A percentile compares a stretch with the other conserved stretches of the same genome.
Evolutionary conservation across 305 asterid genomes (phyloP).

Genomic region (Plantago rigida): DNA sequence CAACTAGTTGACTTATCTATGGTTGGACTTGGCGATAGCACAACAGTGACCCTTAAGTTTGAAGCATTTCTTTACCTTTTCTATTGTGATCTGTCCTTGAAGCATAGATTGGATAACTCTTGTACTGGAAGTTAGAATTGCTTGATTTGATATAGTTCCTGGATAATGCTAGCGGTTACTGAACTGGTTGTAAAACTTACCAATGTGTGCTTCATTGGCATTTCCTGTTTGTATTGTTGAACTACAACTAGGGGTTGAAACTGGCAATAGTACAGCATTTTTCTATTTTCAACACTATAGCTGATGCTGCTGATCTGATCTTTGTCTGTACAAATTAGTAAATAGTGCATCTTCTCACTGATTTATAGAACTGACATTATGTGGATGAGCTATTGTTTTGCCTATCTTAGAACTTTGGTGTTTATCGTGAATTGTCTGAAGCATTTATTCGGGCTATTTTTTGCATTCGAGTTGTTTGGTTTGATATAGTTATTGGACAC

Average conservation of each 20-base stretch:
- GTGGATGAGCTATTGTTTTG: background rate
- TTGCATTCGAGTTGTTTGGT: too few relatives aligned
- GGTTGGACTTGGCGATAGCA: too few relatives aligned
- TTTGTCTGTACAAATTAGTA: too few relatives aligned
- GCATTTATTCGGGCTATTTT: too few relatives aligned
- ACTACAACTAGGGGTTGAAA: background rate
- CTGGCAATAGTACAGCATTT: too few relatives aligned
- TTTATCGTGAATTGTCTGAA: constrained; percentile 9
- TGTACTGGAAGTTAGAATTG: too few relatives aligned
- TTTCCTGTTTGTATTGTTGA: background rate
- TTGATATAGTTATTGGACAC: background rate
- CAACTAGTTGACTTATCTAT: background rate
- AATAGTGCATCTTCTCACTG: background rate
- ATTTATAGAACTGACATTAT: background rate
- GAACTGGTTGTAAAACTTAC: background rate
- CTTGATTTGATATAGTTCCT: background rate
- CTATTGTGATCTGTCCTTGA: background rate
- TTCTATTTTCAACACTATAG: too few relatives aligned
- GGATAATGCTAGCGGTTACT: background rate
- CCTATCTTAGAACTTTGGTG: constrained; percentile 25
- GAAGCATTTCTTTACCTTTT: constrained; percentile 1
- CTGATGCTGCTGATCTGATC: too few relatives aligned
- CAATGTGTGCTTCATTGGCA: background rate
- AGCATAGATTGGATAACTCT: too few relatives aligned
- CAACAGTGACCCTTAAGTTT: too few relatives aligned